Percentiles rank a stretch among this genome's conserved stretches.
These are phyloP conservation scores for Epichloe scottii DNA, from an alignment of 2,329 filamentous ascomycete genomes.

Conservation along the genomic window DNA sequence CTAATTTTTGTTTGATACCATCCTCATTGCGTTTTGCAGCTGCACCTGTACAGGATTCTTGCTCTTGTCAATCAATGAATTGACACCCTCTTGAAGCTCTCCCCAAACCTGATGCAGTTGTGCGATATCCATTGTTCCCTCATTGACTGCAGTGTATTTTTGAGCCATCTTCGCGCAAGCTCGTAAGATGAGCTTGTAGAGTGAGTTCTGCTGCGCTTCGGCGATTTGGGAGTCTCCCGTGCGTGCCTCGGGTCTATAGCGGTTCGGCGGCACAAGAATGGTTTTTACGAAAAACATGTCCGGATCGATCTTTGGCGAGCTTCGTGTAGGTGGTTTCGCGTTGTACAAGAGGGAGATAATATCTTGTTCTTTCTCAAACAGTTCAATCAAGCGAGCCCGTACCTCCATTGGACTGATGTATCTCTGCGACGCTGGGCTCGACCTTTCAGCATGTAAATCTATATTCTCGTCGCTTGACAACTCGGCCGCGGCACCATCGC, in stretches of 20 bases:
- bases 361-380: constrained; percentile 82
- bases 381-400: constrained; percentile 58
- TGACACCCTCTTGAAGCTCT: constrained; percentile 77
- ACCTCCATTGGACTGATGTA: constrained; percentile 80
- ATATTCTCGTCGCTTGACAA: constrained; percentile 23
- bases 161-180: constrained; percentile 61
- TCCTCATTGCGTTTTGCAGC: constrained; percentile 73
- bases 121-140: constrained; percentile 39
- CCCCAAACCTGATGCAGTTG: constrained; percentile 75
- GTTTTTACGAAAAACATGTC: constrained; percentile 93
- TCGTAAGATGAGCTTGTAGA: constrained; percentile 76
- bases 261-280: constrained; percentile 82
- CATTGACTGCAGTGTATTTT: constrained; percentile 44
- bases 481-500: constrained; percentile 26
- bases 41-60: constrained; percentile 67
- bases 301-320: constrained; percentile 45
- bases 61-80: constrained; percentile 82
- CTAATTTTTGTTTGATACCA: constrained; percentile 92
- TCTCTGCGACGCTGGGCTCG: constrained; percentile 36
- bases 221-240: constrained; percentile 72
- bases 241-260: constrained; percentile 74
- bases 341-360: constrained; percentile 77
- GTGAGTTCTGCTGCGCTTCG: constrained; percentile 76
- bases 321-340: constrained; percentile 51
- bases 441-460: constrained; percentile 33